A percentile compares a stretch with the other conserved stretches of the same genome.
Conservation (phyloP, 2,329 filamentous ascomycete genomes). For the Lecanicillium sp. region DNA sequence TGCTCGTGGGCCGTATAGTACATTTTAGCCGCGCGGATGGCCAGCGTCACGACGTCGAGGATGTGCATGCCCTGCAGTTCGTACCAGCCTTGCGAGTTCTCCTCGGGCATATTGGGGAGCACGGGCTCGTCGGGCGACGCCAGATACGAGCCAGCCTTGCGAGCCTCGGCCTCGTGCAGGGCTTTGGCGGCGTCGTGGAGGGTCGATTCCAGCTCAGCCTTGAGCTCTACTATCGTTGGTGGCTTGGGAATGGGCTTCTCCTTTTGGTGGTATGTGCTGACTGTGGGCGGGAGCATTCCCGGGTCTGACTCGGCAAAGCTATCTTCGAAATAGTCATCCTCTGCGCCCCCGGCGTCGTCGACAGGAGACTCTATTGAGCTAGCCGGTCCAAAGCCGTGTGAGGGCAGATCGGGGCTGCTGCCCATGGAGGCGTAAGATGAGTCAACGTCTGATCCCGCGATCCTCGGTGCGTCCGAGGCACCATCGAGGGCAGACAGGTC, state of each 20-base stretch:
- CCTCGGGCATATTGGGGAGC: slow-evolving; percentile 33
- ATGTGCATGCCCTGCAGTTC: slow-evolving; percentile 89
- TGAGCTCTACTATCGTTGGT: slow-evolving; percentile 73
- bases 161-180: slow-evolving; percentile 49
- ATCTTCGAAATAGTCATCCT: slow-evolving; percentile 45
- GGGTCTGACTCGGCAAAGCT: slow-evolving; percentile 56
- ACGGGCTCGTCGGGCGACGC: slow-evolving; percentile 19
- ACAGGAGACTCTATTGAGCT: slow-evolving; percentile 39
- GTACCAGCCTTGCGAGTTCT: slow-evolving; percentile 59
- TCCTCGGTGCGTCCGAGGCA: slow-evolving; percentile 23
- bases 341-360: slow-evolving; percentile 28
- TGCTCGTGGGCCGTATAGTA: slow-evolving; percentile 93
- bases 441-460: slow-evolving; percentile 43
- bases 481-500: slow-evolving; percentile 47
- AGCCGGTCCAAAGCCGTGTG: slow-evolving; percentile 28
- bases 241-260: slow-evolving; percentile 76
- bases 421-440: slow-evolving; percentile 53
- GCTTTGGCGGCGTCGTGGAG: slow-evolving; percentile 63
- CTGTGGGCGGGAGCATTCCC: slow-evolving; percentile 89
- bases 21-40: slow-evolving; percentile 90
- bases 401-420: slow-evolving; percentile 48
- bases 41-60: slow-evolving; percentile 84
- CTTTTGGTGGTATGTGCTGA: slow-evolving; percentile 87
- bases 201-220: slow-evolving; percentile 56
- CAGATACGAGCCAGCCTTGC: slow-evolving; percentile 23